These are phyloP conservation scores for Sequoia sempervirens DNA, from an alignment of 75 land plant species.

Conservation along the genomic window DNA sequence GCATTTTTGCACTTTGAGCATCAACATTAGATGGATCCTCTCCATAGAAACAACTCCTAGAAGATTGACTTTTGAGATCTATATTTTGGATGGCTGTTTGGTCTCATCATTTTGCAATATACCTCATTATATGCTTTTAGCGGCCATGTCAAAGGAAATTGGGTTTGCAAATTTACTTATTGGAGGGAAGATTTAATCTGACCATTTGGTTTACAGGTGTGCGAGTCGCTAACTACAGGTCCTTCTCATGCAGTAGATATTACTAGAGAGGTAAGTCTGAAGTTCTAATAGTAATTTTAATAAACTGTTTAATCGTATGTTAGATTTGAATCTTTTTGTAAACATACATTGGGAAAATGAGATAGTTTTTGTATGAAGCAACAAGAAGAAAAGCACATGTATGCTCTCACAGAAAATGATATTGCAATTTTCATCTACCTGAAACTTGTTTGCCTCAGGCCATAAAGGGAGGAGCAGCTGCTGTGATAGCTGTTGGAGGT, in stretches of 20 bases:
- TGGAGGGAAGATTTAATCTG: not conserved
- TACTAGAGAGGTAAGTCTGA: slow-evolving; percentile 71
- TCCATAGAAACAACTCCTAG: not conserved
- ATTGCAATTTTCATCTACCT: not conserved
- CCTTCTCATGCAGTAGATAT: slow-evolving; percentile 82
- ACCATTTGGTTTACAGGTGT: slow-evolving; percentile 35
- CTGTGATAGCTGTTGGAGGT: slow-evolving; percentile 94
- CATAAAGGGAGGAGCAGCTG: slow-evolving; percentile 81
- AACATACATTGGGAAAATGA: not conserved
- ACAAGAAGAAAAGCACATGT: not conserved
- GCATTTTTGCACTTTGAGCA: not conserved
- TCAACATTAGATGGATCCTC: not conserved
- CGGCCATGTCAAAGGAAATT: not conserved
- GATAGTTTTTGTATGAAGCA: not conserved
- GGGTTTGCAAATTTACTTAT: not conserved
- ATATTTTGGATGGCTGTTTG: not conserved
- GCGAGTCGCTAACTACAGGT: slow-evolving; percentile 78
- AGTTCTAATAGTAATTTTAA: not conserved
- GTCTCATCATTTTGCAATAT: slow-evolving; percentile 1
- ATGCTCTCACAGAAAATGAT: not conserved
- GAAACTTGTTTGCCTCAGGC: slow-evolving; percentile 39
- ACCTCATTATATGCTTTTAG: not conserved
- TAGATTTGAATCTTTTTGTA: slow-evolving; percentile 1
- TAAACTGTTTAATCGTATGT: not conserved
- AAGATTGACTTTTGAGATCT: not conserved